Base-by-base conservation (phyloP, 495 filamentous ascomycete species). In the Penicillium paradoxum region DNA sequence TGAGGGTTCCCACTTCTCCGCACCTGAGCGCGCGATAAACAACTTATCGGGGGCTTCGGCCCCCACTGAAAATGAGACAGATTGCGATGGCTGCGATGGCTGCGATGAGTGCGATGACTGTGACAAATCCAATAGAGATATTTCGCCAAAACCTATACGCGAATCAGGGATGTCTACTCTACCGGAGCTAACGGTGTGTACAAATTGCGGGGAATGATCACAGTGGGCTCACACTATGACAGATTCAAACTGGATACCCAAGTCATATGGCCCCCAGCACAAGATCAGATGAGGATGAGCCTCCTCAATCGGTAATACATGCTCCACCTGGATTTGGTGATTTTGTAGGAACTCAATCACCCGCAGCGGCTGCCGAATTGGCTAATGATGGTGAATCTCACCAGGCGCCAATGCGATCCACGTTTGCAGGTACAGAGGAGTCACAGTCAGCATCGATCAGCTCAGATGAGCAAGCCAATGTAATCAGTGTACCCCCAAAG, bases 301-400 rank as follows among this genome's bases (percentile, higher is more conserved):
- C 75, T 46, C 81, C 88, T 19, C 77, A 85, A 51, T 95, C 90
- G 3, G 90, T 93, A 43, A 95, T 96, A 59, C 90, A 95, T 72
- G 89, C 87, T 18, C 90, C 90, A 4, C 71, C 86, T 57, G 87
- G 85, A 34, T 95, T 91, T 70, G 77, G 80, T 44, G 78, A 79
- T 49, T 91, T 91, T 79, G 88, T 92, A 61, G 72, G 85, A 71
- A 3, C 45, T 55, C 38, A 50, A 32, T 8, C 14, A 43, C 22
- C 11, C 14, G 7, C 34, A 17, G 15, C 18, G 18, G 8, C 34
- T 51, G 29, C 21, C 27, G n/a, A n/a, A 13, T 43, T 47, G 34
- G 44, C 36, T 54, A 24, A 54, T 15, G 17, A 8, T 15, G 7
- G 17, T 15, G 6, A 40, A 41, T 15, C 9, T 24, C 27, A 13